Conservation (phyloP, 1,139 yeast species). For the Debaryomyces coudertii region DNA sequence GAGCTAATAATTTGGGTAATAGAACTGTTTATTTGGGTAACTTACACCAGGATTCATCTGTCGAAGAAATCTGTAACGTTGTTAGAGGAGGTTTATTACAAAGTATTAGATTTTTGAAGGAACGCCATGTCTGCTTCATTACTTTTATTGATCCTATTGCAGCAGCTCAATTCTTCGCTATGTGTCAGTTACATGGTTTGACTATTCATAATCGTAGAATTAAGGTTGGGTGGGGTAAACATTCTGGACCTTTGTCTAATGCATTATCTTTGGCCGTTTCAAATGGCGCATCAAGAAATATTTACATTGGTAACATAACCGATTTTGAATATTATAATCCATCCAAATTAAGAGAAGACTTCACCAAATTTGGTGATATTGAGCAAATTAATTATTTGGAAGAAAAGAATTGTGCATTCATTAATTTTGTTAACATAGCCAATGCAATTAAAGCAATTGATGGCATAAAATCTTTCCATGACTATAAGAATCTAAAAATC, state of each 20-base stretch:
- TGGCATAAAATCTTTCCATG: slow-evolving; percentile 52
- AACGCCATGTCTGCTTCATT: slow-evolving; percentile 86
- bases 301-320: slow-evolving; percentile 73
- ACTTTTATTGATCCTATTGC: slow-evolving; percentile 91
- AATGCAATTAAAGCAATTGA: slow-evolving; percentile 83
- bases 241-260: slow-evolving; percentile 86
- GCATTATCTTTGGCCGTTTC: slow-evolving; percentile 83
- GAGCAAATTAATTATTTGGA: slow-evolving; percentile 79
- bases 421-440: slow-evolving; percentile 79
- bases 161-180: slow-evolving; percentile 91
- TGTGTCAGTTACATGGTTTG: slow-evolving; percentile 81
- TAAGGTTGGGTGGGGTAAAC: slow-evolving; percentile 96
- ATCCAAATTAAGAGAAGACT: slow-evolving; percentile 62
- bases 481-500: slow-evolving; percentile 65
- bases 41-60: slow-evolving; percentile 79
- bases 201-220: slow-evolving; percentile 79
- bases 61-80: slow-evolving; percentile 91
- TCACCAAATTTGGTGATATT: slow-evolving; percentile 75
- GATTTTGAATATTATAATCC: slow-evolving; percentile 56
- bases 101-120: slow-evolving; percentile 69
- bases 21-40: slow-evolving; percentile 91
- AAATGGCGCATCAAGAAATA: slow-evolving; percentile 91
- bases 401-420: slow-evolving; percentile 80
- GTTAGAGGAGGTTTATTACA: slow-evolving; percentile 92
- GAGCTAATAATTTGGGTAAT: slow-evolving; percentile 81